A percentile compares a stretch with the other conserved stretches of the same genome.
phyloP scores from a whole-genome alignment of 345 rosid species.

The Melaleuca quinquenervia region DNA sequence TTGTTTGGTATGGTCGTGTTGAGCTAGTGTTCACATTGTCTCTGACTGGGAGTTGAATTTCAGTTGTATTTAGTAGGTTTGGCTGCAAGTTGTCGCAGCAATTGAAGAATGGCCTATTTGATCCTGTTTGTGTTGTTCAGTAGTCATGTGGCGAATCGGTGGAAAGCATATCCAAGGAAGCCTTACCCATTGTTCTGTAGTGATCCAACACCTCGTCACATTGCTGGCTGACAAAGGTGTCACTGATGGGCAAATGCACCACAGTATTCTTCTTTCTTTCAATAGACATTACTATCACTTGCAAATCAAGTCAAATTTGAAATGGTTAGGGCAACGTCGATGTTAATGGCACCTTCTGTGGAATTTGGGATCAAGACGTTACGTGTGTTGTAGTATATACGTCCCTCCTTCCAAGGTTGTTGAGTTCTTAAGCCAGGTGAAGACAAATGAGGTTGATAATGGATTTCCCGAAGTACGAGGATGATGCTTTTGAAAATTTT shows the following conservation, averaged over 20 bases:
- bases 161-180: neutral
- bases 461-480: neutral
- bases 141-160: neutral
- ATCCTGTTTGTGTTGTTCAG: neutral
- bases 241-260: neutral
- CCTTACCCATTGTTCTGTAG: neutral
- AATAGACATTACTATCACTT: neutral
- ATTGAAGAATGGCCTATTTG: neutral
- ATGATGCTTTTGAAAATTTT: neutral
- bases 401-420: neutral
- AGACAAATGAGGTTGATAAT: neutral
- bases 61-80: neutral
- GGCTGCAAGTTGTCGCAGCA: neutral
- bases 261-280: neutral
- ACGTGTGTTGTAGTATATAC: neutral
- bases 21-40: neutral
- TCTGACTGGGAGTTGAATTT: neutral
- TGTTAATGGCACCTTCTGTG: neutral
- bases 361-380: neutral
- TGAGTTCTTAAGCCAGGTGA: neutral
- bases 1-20: neutral
- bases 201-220: neutral
- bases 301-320: neutral
- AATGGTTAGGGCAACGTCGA: neutral
- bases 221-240: neutral